Conservation (phyloP, 768 basidiomycete genomes). For the Suillus spraguei region DNA sequence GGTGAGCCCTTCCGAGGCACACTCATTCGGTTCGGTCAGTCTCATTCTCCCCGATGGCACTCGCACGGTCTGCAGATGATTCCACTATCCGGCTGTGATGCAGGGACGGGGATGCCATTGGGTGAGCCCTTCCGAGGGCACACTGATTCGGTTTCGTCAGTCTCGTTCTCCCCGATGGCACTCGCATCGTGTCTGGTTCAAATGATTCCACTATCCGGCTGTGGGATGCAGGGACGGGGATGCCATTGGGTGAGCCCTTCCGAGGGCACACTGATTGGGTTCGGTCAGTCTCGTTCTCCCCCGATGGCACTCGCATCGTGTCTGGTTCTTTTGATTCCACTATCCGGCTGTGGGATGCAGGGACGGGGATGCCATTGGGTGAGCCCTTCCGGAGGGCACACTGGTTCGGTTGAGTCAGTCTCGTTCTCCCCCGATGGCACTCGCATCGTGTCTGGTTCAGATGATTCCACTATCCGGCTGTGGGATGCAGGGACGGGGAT, state of each 20-base stretch:
- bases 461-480: too few species aligned
- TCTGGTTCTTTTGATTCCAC: conserved; percentile 1
- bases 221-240: conserved; percentile 18
- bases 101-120: not conserved
- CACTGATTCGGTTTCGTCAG: conserved; percentile 10
- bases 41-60: conserved; percentile 19
- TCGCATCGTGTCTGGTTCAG: too few species aligned
- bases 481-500: too few species aligned
- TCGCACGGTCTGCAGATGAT: conserved; percentile 12
- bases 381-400: too few species aligned
- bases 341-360: too few species aligned
- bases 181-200: conserved; percentile 23
- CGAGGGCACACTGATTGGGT: not conserved
- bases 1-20: conserved; percentile 10
- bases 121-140: conserved; percentile 17
- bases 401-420: too few species aligned
- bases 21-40: conserved; percentile 3
- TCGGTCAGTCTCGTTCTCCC: not conserved
- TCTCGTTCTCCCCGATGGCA: conserved; percentile 23
- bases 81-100: conserved; percentile 15
- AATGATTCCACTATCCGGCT: conserved; percentile 17
- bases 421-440: too few species aligned
- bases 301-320: conserved; percentile 7
- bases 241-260: not conserved
- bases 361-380: too few species aligned